Base-by-base conservation (phyloP, 257 asterid genomes). In the Ilex asprella region DNA sequence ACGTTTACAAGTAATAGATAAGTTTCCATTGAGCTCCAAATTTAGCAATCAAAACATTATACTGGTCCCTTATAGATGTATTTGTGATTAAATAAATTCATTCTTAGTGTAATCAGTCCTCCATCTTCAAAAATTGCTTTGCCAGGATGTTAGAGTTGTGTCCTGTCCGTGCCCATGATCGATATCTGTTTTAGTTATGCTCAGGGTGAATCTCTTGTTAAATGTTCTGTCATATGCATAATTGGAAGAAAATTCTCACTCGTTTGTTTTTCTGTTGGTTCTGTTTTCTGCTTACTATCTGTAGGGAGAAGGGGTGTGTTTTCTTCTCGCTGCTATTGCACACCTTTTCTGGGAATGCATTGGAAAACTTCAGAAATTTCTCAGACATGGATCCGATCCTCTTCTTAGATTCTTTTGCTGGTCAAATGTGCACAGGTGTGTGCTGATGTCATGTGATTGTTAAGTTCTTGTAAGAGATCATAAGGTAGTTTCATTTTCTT, bases 231-330 rank as follows among this genome's bases (percentile, higher is more conserved):
- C 54, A 49, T 6, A 11, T 49, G 16, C 3, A 2, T 11, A 12
- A 49, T 12, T 7, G 14, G 54, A 21, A 4, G 16, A 30, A 59
- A 66, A n/a, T 55, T 64, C 54, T 72, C 68, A 21, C 47, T 73
- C 63, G 31, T 46, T 44, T 12, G 57, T 29, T 73, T 62, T 54
- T 54, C 39, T 44, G 58, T 57, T 60, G 58, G 56, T 70, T 46
- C 53, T 57, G 56, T 82, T 56, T 53, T 21, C 1, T 53, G 30
- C 30, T 67, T 69, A 67, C 69, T 35, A 8, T 35, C 41, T 35
- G 41, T 80, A 93, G 99, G 85, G 99, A 89, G 79, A 83, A 81
- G 83, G 84, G 67, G 16, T 81, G 83, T 12, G 86, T 78, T 41
- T 74, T 93, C 64, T 75, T 87, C 72, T 84, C 97, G 15, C 66